Evolutionary conservation across 495 filamentous ascomycete genomes (phyloP).

Genomic region (Aspergillus homomorphus): DNA sequence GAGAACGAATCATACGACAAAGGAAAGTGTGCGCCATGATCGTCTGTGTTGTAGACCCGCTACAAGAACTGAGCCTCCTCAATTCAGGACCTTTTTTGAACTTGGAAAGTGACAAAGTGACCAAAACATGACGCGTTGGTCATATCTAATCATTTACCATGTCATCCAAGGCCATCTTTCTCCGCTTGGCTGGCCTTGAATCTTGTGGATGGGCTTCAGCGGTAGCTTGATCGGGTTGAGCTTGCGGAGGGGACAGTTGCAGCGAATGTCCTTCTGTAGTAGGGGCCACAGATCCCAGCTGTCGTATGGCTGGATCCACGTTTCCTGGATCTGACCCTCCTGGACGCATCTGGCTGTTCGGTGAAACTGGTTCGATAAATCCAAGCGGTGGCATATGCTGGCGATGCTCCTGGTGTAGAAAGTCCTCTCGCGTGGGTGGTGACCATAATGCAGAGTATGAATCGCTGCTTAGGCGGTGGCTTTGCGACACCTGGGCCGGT

Average conservation of each 20-base stretch:
- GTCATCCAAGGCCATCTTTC: slow-evolving; percentile 57
- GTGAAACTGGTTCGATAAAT: slow-evolving; percentile 31
- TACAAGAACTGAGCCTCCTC: slow-evolving; percentile 18
- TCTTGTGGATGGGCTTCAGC: slow-evolving; percentile 28
- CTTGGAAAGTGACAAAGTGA: too few relatives aligned
- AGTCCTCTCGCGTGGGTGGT: slow-evolving; percentile 24
- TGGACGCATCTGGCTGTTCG: slow-evolving; percentile 24
- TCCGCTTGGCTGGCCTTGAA: slow-evolving; percentile 65
- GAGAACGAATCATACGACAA: slow-evolving; percentile 14
- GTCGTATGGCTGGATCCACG: slow-evolving; percentile 27
- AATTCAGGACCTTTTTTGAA: too few relatives aligned
- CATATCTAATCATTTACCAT: slow-evolving; percentile 42
- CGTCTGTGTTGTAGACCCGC: slow-evolving; percentile 38
- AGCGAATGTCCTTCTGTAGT: slow-evolving; percentile 19
- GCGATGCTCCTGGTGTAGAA: slow-evolving; percentile 20
- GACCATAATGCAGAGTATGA: slow-evolving; percentile 36
- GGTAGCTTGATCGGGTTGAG: slow-evolving; percentile 17
- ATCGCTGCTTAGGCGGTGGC: slow-evolving; percentile 37
- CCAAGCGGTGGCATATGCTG: slow-evolving; percentile 17
- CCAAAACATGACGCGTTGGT: background rate
- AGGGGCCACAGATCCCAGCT: slow-evolving; percentile 22
- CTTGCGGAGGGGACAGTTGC: slow-evolving; percentile 17
- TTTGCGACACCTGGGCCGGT: slow-evolving; percentile 25
- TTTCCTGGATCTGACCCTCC: slow-evolving; percentile 20
- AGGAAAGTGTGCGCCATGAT: slow-evolving; percentile 24